These are phyloP conservation scores for Mariannaea sp. DNA, from an alignment of 2,329 filamentous ascomycete species.

Conservation along the genomic window DNA sequence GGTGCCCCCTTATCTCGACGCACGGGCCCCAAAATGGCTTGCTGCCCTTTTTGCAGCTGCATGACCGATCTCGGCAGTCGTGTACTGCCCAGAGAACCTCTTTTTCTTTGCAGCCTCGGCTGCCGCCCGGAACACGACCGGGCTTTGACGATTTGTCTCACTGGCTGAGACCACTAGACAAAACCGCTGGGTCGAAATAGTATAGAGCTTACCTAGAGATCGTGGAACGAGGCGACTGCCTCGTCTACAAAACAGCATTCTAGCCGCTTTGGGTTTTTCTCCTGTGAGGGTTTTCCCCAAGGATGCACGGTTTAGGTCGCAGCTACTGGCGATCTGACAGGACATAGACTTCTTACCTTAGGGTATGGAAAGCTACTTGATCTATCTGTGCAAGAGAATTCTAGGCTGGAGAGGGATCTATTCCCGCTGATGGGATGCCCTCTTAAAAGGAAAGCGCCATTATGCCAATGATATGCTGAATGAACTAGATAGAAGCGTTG, in stretches of 20 bases:
- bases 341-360: background rate
- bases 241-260: constrained; percentile 11
- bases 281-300: constrained; percentile 16
- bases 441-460: background rate
- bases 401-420: background rate
- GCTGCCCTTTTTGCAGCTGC: no score
- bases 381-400: background rate
- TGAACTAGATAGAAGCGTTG: background rate
- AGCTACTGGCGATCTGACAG: constrained; percentile 14
- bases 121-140: constrained; percentile 11
- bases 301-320: constrained; percentile 10
- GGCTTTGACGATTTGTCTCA: constrained; percentile 4
- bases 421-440: background rate
- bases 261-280: constrained; percentile 15
- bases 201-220: constrained; percentile 21
- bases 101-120: constrained; percentile 12
- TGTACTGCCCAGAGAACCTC: constrained; percentile 15
- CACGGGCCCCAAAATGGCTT: no score
- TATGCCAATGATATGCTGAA: background rate
- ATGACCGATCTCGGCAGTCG: no score
- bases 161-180: background rate
- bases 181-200: constrained; percentile 14
- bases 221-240: constrained; percentile 9
- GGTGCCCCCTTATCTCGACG: no score
- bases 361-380: background rate